Conservation (phyloP, 129 eudicot species). For the Silybum marianum region DNA sequence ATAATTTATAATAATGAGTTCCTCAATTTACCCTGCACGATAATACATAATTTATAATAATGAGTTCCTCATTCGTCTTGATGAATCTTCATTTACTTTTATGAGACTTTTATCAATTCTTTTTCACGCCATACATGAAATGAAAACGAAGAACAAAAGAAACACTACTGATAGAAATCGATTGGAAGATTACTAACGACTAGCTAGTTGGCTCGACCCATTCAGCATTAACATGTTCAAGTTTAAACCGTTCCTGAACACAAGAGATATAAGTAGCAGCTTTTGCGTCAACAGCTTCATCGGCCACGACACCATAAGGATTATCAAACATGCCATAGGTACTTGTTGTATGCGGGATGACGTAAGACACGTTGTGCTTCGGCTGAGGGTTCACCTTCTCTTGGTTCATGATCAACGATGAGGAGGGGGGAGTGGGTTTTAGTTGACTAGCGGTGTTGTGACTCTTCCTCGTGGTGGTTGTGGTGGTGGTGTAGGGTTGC, state of each 20-base stretch:
- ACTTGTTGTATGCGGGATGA: slow-evolving; percentile 31
- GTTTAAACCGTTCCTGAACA: slow-evolving; percentile 76
- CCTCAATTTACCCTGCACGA: neutral
- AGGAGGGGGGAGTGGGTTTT: slow-evolving; percentile 29
- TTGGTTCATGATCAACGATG: slow-evolving; percentile 55
- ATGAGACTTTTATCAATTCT: slow-evolving; percentile 7
- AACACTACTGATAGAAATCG: slow-evolving; percentile 4
- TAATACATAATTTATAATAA: neutral
- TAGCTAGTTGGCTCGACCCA: slow-evolving; percentile 30
- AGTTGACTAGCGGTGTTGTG: slow-evolving; percentile 8
- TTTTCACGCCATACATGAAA: slow-evolving; percentile 16
- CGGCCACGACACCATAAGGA: slow-evolving; percentile 51
- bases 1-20: neutral
- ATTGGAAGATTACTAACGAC: neutral
- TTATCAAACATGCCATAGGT: slow-evolving; percentile 44
- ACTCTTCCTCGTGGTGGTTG: slow-evolving; percentile 17
- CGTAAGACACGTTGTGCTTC: slow-evolving; percentile 52
- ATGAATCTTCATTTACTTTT: neutral
- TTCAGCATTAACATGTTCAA: slow-evolving; percentile 40
- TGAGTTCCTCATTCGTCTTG: neutral
- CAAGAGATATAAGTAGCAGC: slow-evolving; percentile 71
- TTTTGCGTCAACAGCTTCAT: slow-evolving; percentile 59
- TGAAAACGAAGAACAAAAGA: neutral
- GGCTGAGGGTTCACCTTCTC: slow-evolving; percentile 49
- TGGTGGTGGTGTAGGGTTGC: slow-evolving; percentile 29